A percentile compares a stretch with the other conserved stretches of the same genome.
Evolutionary conservation across 176 grass and related monocot species (phyloP).

Genomic region (Echinochloa phyllopogon): DNA sequence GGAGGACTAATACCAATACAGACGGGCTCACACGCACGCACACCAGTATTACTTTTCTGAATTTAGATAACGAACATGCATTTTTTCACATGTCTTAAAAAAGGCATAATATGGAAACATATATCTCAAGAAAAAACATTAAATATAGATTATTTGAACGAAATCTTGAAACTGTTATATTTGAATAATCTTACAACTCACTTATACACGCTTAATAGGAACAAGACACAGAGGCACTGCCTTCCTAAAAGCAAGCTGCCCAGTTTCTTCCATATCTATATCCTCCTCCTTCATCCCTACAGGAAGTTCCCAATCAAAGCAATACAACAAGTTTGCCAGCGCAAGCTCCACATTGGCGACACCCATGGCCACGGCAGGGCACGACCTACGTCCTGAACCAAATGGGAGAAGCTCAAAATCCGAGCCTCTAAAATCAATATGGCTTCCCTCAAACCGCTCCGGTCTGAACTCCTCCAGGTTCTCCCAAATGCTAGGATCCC

Average conservation of each 20-base stretch:
- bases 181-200: not conserved
- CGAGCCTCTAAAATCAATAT: constrained; percentile 51
- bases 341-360: constrained; percentile 46
- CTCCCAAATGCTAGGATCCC: constrained; percentile 47
- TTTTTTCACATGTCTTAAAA: no score
- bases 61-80: no score
- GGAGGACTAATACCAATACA: no score
- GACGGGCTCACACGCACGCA: no score
- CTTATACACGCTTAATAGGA: constrained; percentile 9
- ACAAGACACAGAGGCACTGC: constrained; percentile 41
- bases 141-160: no score
- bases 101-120: no score
- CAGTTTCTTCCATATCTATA: constrained; percentile 56
- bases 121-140: no score
- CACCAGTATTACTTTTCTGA: no score
- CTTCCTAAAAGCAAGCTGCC: constrained; percentile 38
- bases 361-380: constrained; percentile 51
- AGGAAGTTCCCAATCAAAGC: constrained; percentile 48
- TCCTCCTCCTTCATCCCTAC: constrained; percentile 24
- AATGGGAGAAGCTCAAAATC: constrained; percentile 58
- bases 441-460: constrained; percentile 37
- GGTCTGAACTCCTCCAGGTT: constrained; percentile 46
- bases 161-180: not conserved
- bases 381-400: constrained; percentile 41
- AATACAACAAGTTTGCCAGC: constrained; percentile 47